Percentiles rank a stretch among this genome's conserved stretches.
Evolutionary conservation across 2,329 filamentous ascomycete genomes (phyloP).

Genomic region (Aphanocladium album): DNA sequence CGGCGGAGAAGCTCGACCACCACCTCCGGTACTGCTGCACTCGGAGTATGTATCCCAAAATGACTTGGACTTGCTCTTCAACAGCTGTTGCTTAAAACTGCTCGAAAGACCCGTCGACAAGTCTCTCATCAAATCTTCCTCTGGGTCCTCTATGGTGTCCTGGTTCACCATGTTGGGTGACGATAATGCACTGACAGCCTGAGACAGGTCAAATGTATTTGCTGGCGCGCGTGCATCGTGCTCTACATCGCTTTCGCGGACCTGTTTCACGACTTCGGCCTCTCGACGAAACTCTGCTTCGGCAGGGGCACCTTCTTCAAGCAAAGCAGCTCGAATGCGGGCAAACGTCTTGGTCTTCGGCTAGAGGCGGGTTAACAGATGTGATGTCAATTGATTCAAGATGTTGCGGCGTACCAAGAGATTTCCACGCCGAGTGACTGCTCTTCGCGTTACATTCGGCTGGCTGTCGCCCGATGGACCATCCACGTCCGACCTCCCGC

Average conservation of each 20-base stretch:
- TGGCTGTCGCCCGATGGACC: slow-evolving; percentile 51
- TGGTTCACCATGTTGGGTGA: slow-evolving; percentile 64
- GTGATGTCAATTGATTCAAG: neutral
- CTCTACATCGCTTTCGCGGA: slow-evolving; percentile 79
- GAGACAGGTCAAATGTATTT: slow-evolving; percentile 39
- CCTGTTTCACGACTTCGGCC: slow-evolving; percentile 91
- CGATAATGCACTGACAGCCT: slow-evolving; percentile 55
- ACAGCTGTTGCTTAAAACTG: slow-evolving; percentile 70
- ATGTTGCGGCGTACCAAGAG: slow-evolving; percentile 61
- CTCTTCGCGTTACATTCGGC: slow-evolving; percentile 72
- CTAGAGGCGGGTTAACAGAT: slow-evolving; percentile 36
- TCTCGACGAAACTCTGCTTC: slow-evolving; percentile 87
- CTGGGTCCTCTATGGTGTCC: slow-evolving; percentile 64
- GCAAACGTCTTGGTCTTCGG: slow-evolving; percentile 97
- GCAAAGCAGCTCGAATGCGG: slow-evolving; percentile 80
- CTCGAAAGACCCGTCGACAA: slow-evolving; percentile 45
- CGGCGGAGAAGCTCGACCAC: slow-evolving; percentile 55
- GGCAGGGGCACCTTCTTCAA: slow-evolving; percentile 81
- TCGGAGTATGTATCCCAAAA: slow-evolving; percentile 76
- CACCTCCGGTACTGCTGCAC: slow-evolving; percentile 48
- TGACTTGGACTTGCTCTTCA: slow-evolving; percentile 64
- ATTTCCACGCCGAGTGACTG: slow-evolving; percentile 83
- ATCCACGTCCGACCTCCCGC: slow-evolving; percentile 54
- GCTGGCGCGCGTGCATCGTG: slow-evolving; percentile 42
- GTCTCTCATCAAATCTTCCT: slow-evolving; percentile 64